A percentile compares a stretch with the other conserved stretches of the same genome.
These are phyloP conservation scores for Aphanomyces stellatus DNA, from an alignment of 352 stramenopile genomes.

Conservation along the genomic window DNA sequence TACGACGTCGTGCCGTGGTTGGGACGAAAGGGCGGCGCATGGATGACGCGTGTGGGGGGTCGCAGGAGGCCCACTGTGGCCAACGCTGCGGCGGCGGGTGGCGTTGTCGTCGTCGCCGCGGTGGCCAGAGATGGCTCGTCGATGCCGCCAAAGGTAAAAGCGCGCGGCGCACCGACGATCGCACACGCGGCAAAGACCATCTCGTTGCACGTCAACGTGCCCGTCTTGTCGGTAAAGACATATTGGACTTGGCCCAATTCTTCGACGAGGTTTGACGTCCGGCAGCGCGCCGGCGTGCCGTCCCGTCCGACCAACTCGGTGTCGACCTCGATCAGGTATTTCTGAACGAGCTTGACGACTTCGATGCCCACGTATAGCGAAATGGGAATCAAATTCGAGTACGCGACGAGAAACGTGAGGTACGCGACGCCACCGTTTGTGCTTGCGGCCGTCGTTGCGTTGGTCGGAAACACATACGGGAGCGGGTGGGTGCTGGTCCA, in stretches of 20 bases:
- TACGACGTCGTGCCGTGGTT: not conserved
- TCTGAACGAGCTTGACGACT: conserved; percentile 79
- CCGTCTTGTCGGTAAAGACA: conserved; percentile 88
- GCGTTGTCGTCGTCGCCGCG: not conserved
- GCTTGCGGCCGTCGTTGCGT: conserved; percentile 6
- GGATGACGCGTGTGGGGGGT: too few relatives aligned
- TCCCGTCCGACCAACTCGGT: conserved; percentile 37
- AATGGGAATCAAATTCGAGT: conserved; percentile 96
- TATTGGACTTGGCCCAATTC: conserved; percentile 85
- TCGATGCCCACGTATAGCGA: conserved; percentile 96
- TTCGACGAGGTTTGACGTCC: conserved; percentile 87
- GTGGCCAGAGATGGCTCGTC: not conserved
- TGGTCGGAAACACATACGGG: not conserved
- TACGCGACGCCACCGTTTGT: conserved; percentile 30
- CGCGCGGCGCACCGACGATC: conserved; percentile 31
- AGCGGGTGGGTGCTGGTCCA: not conserved
- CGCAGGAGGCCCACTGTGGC: too few relatives aligned
- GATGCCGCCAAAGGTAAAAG: not conserved
- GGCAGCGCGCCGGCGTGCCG: not conserved
- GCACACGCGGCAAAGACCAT: conserved; percentile 93
- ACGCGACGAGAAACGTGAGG: conserved; percentile 94
- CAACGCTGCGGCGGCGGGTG: not conserved
- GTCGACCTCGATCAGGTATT: conserved; percentile 75
- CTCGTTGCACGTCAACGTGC: conserved; percentile 88
- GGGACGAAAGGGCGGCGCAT: not conserved